These are phyloP conservation scores for Amanita thiersii DNA, from an alignment of 768 basidiomycete species.

Conservation along the genomic window DNA sequence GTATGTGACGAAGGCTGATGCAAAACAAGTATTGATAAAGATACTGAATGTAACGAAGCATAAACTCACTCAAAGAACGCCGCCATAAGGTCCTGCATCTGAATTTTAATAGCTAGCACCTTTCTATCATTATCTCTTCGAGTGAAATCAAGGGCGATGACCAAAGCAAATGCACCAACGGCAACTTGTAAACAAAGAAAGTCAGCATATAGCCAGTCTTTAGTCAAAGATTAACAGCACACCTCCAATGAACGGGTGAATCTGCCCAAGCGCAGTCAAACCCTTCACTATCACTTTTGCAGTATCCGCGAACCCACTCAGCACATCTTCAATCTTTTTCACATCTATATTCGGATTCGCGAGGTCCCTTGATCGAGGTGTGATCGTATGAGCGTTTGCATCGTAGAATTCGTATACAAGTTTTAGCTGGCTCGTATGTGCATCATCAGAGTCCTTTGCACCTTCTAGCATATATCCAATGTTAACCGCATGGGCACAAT, in stretches of 20 bases:
- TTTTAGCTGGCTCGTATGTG: neutral
- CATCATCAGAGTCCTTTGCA: too few species aligned
- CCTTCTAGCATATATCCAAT: too few species aligned
- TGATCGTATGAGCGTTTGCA: conserved; percentile 12
- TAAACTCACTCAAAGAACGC: conserved; percentile 41
- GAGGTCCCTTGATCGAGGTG: conserved; percentile 11
- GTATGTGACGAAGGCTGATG: conserved; percentile 22
- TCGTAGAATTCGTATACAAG: conserved; percentile 17
- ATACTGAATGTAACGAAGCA: neutral
- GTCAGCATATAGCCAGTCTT: neutral
- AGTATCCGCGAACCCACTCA: conserved; percentile 22
- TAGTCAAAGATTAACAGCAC: neutral
- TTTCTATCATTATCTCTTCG: conserved; percentile 45
- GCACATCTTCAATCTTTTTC: conserved; percentile 20
- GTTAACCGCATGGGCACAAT: too few species aligned
- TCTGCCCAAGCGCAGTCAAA: conserved; percentile 22
- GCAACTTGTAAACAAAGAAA: conserved; percentile 22
- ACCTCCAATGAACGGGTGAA: conserved; percentile 31
- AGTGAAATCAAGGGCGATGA: conserved; percentile 38
- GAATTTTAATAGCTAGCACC: conserved; percentile 33
- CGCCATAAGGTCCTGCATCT: conserved; percentile 44
- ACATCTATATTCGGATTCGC: conserved; percentile 8
- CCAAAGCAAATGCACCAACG: conserved; percentile 41
- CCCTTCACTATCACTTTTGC: conserved; percentile 23
- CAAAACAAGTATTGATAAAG: neutral